Percentiles rank a stretch among this genome's conserved stretches.
Evolutionary conservation across 495 filamentous ascomycete species (phyloP).

Genomic region (Astrothelium subdiscretum): DNA sequence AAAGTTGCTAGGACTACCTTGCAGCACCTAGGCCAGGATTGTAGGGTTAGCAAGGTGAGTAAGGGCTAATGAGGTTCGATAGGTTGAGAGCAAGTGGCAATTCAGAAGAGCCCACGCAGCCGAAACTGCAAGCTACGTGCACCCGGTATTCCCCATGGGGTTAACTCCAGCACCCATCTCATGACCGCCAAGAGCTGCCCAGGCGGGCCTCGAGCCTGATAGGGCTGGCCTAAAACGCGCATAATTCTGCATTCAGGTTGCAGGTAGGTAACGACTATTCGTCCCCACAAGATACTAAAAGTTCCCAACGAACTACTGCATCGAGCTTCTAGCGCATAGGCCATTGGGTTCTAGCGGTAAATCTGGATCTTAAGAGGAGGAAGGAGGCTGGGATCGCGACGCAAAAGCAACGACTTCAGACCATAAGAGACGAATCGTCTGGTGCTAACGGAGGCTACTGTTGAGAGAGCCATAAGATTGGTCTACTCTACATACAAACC

Average conservation of each 20-base stretch:
- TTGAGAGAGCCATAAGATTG: not conserved
- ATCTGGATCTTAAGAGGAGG: not conserved
- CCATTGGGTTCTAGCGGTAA: not conserved
- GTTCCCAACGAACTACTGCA: not conserved
- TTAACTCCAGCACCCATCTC: not conserved
- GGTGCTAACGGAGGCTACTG: not conserved
- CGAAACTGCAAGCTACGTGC: not conserved
- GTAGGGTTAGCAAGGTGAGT: too few species aligned
- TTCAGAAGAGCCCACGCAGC: not conserved
- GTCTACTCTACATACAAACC: not conserved
- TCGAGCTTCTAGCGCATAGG: not conserved
- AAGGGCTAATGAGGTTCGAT: too few species aligned
- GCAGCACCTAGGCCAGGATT: too few species aligned
- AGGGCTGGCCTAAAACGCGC: too few species aligned
- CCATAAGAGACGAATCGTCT: not conserved
- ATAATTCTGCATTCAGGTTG: too few species aligned
- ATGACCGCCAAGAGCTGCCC: not conserved
- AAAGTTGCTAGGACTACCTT: too few species aligned
- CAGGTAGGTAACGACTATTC: too few species aligned
- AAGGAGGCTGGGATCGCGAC: not conserved
- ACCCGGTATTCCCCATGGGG: not conserved
- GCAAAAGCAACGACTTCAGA: not conserved
- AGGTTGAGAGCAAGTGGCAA: not conserved
- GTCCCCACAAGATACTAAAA: too few species aligned
- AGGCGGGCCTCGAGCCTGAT: not conserved